Evolutionary conservation across 768 basidiomycete species (phyloP), one percentile per base, ranked within the genome.

Genomic region (Boletus reticulatus): DNA sequence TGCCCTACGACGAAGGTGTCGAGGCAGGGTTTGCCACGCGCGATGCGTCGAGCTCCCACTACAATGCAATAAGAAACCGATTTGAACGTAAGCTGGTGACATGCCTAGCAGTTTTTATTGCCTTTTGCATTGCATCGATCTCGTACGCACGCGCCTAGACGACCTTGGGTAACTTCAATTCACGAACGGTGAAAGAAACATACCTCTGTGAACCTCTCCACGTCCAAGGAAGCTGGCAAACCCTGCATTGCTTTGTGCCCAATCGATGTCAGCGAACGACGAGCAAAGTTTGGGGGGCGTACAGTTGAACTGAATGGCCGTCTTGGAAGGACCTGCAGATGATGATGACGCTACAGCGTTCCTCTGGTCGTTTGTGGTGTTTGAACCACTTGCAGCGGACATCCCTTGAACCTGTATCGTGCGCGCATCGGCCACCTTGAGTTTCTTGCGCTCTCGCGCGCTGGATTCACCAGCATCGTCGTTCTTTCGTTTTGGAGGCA

Each of bases 11-110:
- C 97, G 83, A 22, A 99, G 79, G 72, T 94, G 92, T 17, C 96
- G 83, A 12, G 96, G 96, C 8, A 98, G 80, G 11, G 89, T 85
- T 72, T 99, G 96, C 85, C 95, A 99, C 6, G 85, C 90, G 55
- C 94, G 80, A 53, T 89, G 85, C 0, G 89, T 90, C 16, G 88
- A 81, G 61, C 80, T 81, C 9, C 78, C 78, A 52, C 92, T 94
- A 57, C 6, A 52, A 48, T 29, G 5, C 2, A 16, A 1, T 51
- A 60, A 37, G 12, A 49, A 27, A 17, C 6, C 0, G 8, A 16
- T 4, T 12, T 31, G 0, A 4, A 4, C 6, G 2, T 32, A 19
- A 1, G 0, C 13, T 8, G 11, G 14, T 2, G 43, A 51, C 56
- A 57, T 60, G 85, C 94, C 86, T 81, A 37, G 92, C 88, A 34